Conservation (phyloP, 805 yeast species). For the Metschnikowia anglica region DNA sequence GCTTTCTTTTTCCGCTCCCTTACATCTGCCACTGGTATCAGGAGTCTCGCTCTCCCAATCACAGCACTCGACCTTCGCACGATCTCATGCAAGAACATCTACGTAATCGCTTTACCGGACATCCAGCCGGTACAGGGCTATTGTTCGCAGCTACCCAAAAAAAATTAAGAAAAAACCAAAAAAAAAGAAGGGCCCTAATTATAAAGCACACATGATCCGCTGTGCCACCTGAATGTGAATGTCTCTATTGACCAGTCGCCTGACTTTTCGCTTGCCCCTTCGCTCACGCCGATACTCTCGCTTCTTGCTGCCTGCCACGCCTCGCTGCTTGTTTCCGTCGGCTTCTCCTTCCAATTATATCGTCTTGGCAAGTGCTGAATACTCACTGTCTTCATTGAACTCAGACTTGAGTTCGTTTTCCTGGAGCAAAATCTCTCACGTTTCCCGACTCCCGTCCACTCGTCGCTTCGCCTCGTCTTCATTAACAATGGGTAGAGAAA, state of each 20-base stretch:
- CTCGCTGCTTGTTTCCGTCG: background rate
- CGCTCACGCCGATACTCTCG: background rate
- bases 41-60: slow-evolving; percentile 5
- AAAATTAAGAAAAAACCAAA: slow-evolving; percentile 5
- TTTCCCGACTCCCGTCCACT: background rate
- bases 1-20: too few relatives aligned
- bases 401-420: too few relatives aligned
- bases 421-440: background rate
- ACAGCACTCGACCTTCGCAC: slow-evolving; percentile 1
- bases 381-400: too few relatives aligned
- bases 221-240: slow-evolving; percentile 2
- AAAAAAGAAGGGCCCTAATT: background rate
- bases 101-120: slow-evolving; percentile 17
- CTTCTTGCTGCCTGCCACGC: background rate
- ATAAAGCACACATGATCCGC: slow-evolving; percentile 10
- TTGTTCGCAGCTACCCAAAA: slow-evolving; percentile 16
- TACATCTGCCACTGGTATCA: too few relatives aligned
- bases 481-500: slow-evolving; percentile 41
- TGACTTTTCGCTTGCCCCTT: background rate
- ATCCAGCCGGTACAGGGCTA: slow-evolving; percentile 12
- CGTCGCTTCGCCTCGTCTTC: slow-evolving; percentile 7
- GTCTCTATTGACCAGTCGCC: slow-evolving; percentile 1
- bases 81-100: slow-evolving; percentile 18
- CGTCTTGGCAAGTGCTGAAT: background rate
- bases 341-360: background rate